Evolutionary conservation across 106 monocot species (phyloP).

Genomic region (Posidonia australis): DNA sequence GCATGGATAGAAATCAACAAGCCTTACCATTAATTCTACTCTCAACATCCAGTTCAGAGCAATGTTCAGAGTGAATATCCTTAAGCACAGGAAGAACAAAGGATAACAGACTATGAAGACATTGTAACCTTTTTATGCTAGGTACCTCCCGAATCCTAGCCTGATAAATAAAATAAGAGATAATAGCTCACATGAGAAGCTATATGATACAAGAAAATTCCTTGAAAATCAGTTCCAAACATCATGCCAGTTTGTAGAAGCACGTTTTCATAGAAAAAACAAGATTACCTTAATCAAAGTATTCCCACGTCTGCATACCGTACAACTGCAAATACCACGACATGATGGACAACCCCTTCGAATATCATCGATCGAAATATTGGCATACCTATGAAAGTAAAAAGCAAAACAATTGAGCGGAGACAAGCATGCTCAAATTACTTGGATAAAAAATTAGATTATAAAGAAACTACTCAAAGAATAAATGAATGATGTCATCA

Average conservation of each 20-base stretch:
- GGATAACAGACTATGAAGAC: constrained; percentile 70
- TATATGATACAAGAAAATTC: neutral
- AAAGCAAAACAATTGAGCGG: neutral
- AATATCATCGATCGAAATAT: constrained; percentile 64
- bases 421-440: neutral
- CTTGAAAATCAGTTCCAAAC: neutral
- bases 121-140: constrained; percentile 52
- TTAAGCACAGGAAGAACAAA: constrained; percentile 71
- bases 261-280: neutral
- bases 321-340: constrained; percentile 84
- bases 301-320: constrained; percentile 55
- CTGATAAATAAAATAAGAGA: constrained; percentile 22
- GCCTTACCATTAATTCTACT: constrained; percentile 52
- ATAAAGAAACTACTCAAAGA: neutral
- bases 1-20: neutral
- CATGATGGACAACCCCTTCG: constrained; percentile 74
- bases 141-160: constrained; percentile 58
- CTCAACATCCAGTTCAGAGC: constrained; percentile 71
- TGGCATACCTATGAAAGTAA: neutral
- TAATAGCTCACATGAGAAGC: neutral
- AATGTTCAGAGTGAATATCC: constrained; percentile 68
- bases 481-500: neutral
- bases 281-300: constrained; percentile 71
- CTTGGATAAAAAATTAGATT: neutral
- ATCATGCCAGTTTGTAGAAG: neutral